phyloP scores from a whole-genome alignment of 1,139 yeast species.

The Candida neerlandica region DNA sequence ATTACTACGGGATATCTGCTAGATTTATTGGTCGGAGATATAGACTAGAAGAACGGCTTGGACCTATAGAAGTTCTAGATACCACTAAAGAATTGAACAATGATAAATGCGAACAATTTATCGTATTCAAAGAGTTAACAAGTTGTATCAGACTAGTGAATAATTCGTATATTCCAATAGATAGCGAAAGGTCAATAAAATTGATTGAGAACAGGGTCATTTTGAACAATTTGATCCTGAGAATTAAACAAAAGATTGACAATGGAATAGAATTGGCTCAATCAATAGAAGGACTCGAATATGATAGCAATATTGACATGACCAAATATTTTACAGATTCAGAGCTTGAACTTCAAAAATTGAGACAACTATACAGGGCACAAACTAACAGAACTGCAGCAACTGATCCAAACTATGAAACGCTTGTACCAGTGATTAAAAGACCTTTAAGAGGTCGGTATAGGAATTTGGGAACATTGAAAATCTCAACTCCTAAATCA shows the following conservation, averaged over 20 bases:
- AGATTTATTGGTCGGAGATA: constrained; percentile 44
- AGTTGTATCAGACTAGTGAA: constrained; percentile 34
- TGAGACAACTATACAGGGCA: constrained; percentile 22
- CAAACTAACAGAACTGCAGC: constrained; percentile 15
- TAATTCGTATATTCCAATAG: constrained; percentile 17
- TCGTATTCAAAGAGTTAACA: constrained; percentile 37
- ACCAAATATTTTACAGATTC: constrained; percentile 18
- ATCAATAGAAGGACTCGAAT: constrained; percentile 20
- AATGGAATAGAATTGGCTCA: constrained; percentile 24
- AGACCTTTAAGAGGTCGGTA: constrained; percentile 17
- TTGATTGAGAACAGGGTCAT: constrained; percentile 23
- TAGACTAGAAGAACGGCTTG: constrained; percentile 17
- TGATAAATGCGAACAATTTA: constrained; percentile 43
- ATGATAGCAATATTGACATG: constrained; percentile 17
- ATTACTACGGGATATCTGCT: constrained; percentile 41
- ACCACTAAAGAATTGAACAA: constrained; percentile 33
- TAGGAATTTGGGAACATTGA: constrained; percentile 21
- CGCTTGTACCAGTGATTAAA: constrained; percentile 18
- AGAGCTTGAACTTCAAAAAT: constrained; percentile 23
- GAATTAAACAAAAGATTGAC: constrained; percentile 32
- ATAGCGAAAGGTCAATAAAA: constrained; percentile 20
- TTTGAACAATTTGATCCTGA: constrained; percentile 28
- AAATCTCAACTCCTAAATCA: constrained; percentile 29
- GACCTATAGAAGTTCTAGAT: constrained; percentile 13
- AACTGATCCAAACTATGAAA: constrained; percentile 15